Evolutionary conservation across 163 green algal species (phyloP), one percentile per base, ranked within the genome.

Genomic region (Prototheca wickerhamii): DNA sequence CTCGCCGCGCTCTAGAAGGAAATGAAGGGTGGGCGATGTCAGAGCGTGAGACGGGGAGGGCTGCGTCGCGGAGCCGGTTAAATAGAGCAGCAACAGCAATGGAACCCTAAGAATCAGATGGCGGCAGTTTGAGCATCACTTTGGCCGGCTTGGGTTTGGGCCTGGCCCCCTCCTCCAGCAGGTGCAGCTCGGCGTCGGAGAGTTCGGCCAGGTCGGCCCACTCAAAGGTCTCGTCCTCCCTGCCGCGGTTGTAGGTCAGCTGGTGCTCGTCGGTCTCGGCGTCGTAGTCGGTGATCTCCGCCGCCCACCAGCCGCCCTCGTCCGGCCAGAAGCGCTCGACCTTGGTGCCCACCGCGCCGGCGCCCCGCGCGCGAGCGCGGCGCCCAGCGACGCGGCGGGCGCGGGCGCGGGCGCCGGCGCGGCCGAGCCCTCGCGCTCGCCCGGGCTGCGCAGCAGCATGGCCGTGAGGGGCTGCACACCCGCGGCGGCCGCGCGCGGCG

Each of bases 221-320:
- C 61, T 86, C 80, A 42, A 79, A 84, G 7, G 44, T 62, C 69
- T 86, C 80, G 46, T 85, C 67, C 7, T 37, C 21, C 21, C 33
- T 58, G 31, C 69, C 74, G 20, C 40, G 40, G 23, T 79, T 66
- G 63, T 86, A 86, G 17, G 61, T 78, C 29, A 86, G 69, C 59
- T 72, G 65, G 74, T 84, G 73, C 51, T 81, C 67, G 25, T 37
- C 64, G 1, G 59, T 73, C 25, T 56, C 50, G 12, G 20, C 12
- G 21, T 75, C 66, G 58, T 58, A 84, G 30, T 29, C 70, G 29
- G 60, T 63, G 28, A 84, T 42, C 15, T 58, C n/a, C 28, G 74
- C 74, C 2, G 43, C 2, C 69, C 64, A 80, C 74, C 76, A 84
- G 31, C 64, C 66, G 50, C 62, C 73, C 37, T 77, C 60, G 2